phyloP scores from a whole-genome alignment of 2,329 filamentous ascomycete genomes.

The Xylaria sp. region DNA sequence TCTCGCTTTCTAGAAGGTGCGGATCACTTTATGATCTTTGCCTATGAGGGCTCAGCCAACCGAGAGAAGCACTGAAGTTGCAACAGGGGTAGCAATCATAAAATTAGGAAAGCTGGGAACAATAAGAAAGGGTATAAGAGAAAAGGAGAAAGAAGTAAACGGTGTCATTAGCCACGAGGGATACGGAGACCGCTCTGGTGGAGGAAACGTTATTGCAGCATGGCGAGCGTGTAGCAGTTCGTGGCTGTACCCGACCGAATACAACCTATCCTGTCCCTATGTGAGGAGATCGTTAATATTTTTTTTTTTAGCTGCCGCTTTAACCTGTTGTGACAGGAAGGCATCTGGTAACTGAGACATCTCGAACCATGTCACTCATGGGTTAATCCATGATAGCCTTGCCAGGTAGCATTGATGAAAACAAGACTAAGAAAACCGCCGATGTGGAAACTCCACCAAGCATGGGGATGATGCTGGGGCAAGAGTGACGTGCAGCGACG shows the following conservation, averaged over 20 bases:
- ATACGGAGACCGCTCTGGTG: background rate
- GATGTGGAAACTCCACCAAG: constrained; percentile 31
- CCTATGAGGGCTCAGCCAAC: too few relatives aligned
- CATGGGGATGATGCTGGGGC: constrained; percentile 24
- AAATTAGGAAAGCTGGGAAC: background rate
- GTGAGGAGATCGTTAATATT: background rate
- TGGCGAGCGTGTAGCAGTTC: background rate
- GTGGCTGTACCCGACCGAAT: background rate
- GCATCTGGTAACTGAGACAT: background rate
- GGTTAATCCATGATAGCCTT: background rate
- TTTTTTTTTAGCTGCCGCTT: background rate
- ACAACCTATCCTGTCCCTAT: background rate
- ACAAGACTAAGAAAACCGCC: constrained; percentile 30
- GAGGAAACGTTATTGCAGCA: background rate
- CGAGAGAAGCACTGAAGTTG: background rate
- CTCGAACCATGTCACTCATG: background rate
- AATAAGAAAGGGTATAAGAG: background rate
- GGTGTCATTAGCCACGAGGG: background rate
- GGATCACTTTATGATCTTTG: background rate
- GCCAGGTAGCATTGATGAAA: background rate
- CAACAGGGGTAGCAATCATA: background rate
- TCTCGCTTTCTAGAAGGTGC: background rate
- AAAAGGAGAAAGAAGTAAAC: background rate
- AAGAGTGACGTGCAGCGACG: constrained; percentile 41
- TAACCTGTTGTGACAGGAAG: background rate